These are phyloP conservation scores for Fraxinus baroniana DNA, from an alignment of 305 asterid species.

Conservation along the genomic window DNA sequence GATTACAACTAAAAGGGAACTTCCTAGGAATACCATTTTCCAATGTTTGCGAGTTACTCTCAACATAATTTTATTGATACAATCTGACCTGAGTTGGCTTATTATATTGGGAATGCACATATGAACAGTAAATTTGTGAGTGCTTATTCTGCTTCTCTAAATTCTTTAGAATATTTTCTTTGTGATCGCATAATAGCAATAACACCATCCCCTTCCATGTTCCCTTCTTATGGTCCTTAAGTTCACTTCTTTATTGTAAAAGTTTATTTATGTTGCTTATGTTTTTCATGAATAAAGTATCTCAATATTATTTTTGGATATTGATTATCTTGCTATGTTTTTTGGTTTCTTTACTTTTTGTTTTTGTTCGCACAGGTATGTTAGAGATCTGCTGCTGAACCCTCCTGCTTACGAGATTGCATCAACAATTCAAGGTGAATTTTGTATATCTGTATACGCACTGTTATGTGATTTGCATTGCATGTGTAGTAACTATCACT, in stretches of 20 bases:
- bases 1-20: not conserved
- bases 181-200: not conserved
- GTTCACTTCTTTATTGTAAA: not conserved
- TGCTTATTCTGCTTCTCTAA: not conserved
- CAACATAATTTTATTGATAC: not conserved
- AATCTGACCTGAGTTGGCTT: not conserved
- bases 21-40: not conserved
- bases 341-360: constrained; percentile 16
- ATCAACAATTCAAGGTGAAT: constrained; percentile 69
- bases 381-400: constrained; percentile 86
- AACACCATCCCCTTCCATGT: not conserved
- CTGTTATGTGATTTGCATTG: not conserved
- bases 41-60: not conserved
- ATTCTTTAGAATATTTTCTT: not conserved
- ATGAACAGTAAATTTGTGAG: not conserved
- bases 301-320: not conserved
- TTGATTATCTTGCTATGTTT: constrained; percentile 1
- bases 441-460: not conserved
- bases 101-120: not conserved
- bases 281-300: not conserved
- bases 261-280: not conserved
- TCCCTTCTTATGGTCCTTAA: not conserved
- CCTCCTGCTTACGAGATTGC: constrained; percentile 95
- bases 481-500: not conserved
- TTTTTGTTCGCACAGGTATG: constrained; percentile 54